Percentiles rank a stretch among this genome's conserved stretches.
Evolutionary conservation across 768 basidiomycete species (phyloP).

Genomic region (Suillus plorans): DNA sequence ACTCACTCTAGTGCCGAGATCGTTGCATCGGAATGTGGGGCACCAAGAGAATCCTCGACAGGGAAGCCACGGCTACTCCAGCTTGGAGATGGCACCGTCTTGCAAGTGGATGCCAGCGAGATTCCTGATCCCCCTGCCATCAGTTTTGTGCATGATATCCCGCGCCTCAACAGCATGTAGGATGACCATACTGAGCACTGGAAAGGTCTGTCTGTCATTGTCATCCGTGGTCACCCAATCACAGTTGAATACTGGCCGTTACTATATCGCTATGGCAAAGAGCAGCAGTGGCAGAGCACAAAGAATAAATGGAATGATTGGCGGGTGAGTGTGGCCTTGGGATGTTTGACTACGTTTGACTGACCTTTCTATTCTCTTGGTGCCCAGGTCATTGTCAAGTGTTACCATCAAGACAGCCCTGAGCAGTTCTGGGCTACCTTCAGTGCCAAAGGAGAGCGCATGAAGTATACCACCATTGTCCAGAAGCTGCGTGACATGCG

Average conservation of each 20-base stretch:
- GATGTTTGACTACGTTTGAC: not conserved
- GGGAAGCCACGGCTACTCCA: not conserved
- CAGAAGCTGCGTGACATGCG: not conserved
- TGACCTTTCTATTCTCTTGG: not conserved
- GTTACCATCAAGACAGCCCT: not conserved
- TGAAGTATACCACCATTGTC: not conserved
- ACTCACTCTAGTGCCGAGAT: not conserved
- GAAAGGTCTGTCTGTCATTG: not conserved
- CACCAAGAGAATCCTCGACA: not conserved
- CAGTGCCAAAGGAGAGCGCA: not conserved
- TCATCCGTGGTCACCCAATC: not conserved
- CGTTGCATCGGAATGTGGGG: not conserved
- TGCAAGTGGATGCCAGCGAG: not conserved
- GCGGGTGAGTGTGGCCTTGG: not conserved
- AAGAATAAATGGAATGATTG: not conserved
- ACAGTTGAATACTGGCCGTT: not conserved
- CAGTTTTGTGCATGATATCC: not conserved
- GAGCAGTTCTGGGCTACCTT: not conserved
- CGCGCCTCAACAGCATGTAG: not conserved
- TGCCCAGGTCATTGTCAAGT: not conserved
- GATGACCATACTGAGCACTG: not conserved
- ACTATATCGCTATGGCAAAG: not conserved
- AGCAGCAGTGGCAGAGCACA: not conserved
- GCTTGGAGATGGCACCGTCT: not conserved
- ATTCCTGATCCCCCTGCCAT: not conserved